Base-by-base conservation (phyloP, 2,329 filamentous ascomycete species). In the Myrmaecium sp. region DNA sequence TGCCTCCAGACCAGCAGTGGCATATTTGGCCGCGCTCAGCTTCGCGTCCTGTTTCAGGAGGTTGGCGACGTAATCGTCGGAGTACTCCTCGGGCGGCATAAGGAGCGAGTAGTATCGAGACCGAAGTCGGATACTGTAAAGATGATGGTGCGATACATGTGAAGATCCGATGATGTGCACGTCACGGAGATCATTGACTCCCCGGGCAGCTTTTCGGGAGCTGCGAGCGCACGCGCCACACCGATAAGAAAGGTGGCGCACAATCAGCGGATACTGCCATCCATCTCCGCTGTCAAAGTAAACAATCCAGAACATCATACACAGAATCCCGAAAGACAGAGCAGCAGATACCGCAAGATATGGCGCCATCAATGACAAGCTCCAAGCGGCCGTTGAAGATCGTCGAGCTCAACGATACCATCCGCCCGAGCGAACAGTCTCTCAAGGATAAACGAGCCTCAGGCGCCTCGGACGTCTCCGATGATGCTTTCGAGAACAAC, bases 31-130 rank as follows among this genome's bases (percentile, higher is more conserved):
- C 3, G 75, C 77, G 39, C 64, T 75, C 31, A 76, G 69, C 32
- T 66, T 71, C 8, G 84, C 84, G 51, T 94, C 84, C 38, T 77
- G 69, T 26, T 73, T 69, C 18, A 95, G 62, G n/a, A 93, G 58
- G 25, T 66, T 65, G 10, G 81, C 81, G 35, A 93, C 72, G 42
- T 83, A 82, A 27, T 81, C 76, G 45, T 91, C 80, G 12, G 71
- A 73, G 24, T 75, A 49, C 14, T 57, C 44, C 30, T 58, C 51
- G 27, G 22, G 18, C 12, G 31, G 17, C 30, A 33, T 36, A 18
- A n/a, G n/a, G n/a, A n/a, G n/a, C n/a, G n/a, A n/a, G n/a, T n/a
- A n/a, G n/a, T n/a, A n/a, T n/a, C n/a, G n/a, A n/a, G n/a, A n/a
- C n/a, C n/a, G n/a, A n/a, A n/a, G n/a, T n/a, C n/a, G n/a, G n/a